Base-by-base conservation (phyloP, 169 alveolate genomes). In the Fabrea salina region DNA sequence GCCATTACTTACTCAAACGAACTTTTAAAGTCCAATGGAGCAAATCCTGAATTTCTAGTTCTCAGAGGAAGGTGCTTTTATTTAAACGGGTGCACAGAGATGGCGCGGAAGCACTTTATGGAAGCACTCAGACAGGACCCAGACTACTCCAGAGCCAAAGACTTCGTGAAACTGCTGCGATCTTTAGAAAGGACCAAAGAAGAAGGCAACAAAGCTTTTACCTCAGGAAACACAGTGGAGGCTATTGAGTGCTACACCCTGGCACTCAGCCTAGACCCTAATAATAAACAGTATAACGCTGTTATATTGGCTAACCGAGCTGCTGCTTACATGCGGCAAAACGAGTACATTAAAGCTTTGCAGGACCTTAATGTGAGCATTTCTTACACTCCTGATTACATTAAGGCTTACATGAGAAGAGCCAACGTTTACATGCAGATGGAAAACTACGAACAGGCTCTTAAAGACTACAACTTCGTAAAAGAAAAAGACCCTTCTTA, bases 231-330 rank as follows among this genome's bases (percentile, higher is more conserved):
- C 27, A 86, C 54, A 53, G 70, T 80, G 30, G 89, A 86, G 72
- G 95, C 97, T 0, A 83, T 92, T 13, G 88, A 79, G n/a, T 85
- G 80, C 40, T 92, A 90, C 80, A 88, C 89, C 1, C 88, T 86
- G 70, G 89, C 91, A 39, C 51, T 92, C 11, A 86, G 79, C 30
- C 54, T 89, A n/a, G 95, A 89, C 51, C 94, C 93, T 1, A 57
- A 82, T 16, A 88, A 89, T 61, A 75, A 83, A 35, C 71, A 82
- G 16, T 83, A 82, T 72, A 92, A 88, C 70, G 44, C 94, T 41
- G 74, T 91, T 33, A 90, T 92, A 6, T 80, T 72, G 35, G 80
- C 93, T 37, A 92, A 92, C 71, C 79, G 94, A 76, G 89, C 95
- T 37, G 75, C 88, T 32, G 88, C 88, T 51, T 68, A 80, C 47